Percentiles rank a stretch among this genome's conserved stretches.
These are phyloP conservation scores for Starmerella sirachaensis DNA, from an alignment of 805 yeast species.

Conservation along the genomic window DNA sequence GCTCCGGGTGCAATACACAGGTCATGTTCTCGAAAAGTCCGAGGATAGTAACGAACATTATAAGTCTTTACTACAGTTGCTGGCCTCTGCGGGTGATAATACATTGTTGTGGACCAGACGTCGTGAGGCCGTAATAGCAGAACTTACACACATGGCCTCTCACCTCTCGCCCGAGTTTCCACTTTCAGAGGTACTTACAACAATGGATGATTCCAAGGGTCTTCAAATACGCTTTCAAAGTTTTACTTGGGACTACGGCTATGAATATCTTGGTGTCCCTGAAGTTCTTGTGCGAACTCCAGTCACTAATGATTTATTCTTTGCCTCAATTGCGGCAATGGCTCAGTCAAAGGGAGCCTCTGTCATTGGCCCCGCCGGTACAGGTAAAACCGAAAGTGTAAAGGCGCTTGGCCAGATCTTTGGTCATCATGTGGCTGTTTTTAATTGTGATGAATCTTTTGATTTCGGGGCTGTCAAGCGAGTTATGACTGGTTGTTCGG, in stretches of 20 bases:
- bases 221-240: conserved; percentile 44
- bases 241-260: conserved; percentile 51
- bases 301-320: conserved; percentile 48
- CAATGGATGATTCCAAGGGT: conserved; percentile 27
- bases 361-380: conserved; percentile 93
- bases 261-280: conserved; percentile 67
- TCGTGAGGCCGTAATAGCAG: conserved; percentile 12
- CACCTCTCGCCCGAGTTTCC: conserved; percentile 3
- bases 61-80: background rate
- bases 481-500: conserved; percentile 63
- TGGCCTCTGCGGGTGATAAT: conserved; percentile 7
- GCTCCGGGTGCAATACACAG: conserved; percentile 11
- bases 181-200: background rate
- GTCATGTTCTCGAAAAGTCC: background rate
- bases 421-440: conserved; percentile 73
- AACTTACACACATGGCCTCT: conserved; percentile 6
- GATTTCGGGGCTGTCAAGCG: conserved; percentile 71
- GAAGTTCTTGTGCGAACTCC: conserved; percentile 70
- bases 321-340: conserved; percentile 63
- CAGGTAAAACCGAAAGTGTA: conserved; percentile 88
- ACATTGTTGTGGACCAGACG: conserved; percentile 11
- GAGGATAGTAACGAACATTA: background rate
- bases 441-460: conserved; percentile 83
- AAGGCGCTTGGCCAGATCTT: conserved; percentile 71
- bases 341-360: conserved; percentile 74